Evolutionary conservation across 768 basidiomycete genomes (phyloP).

Genomic region (Kwoniella botswanensis): DNA sequence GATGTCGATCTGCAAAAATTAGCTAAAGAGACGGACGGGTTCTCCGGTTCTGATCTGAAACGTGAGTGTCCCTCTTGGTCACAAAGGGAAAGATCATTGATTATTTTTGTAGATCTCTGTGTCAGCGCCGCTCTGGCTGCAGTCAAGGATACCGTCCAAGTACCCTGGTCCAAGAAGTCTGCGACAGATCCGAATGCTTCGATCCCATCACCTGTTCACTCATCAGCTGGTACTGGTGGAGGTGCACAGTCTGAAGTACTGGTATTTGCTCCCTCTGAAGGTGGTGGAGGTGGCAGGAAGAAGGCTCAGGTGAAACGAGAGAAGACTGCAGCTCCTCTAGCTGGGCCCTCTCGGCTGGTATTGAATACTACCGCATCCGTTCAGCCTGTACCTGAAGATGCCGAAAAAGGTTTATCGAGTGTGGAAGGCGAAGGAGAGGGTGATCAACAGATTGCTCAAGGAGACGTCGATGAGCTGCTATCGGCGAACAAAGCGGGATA

Average conservation of each 20-base stretch:
- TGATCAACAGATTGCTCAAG: conserved; percentile 17
- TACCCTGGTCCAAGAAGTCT: conserved; percentile 70
- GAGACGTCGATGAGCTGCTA: conserved; percentile 5
- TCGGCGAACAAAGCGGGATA: conserved; percentile 15
- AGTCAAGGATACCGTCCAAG: conserved; percentile 78
- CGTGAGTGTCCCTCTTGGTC: conserved; percentile 64
- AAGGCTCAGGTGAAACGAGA: conserved; percentile 21
- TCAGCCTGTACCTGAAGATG: background rate
- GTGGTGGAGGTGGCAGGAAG: conserved; percentile 20
- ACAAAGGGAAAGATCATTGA: background rate
- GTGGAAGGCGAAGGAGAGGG: conserved; percentile 18
- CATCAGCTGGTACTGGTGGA: conserved; percentile 14
- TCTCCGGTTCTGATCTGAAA: conserved; percentile 93
- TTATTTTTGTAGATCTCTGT: conserved; percentile 71
- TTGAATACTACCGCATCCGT: background rate
- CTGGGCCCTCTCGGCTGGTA: conserved; percentile 1
- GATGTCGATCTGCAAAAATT: conserved; percentile 50
- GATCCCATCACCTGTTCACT: background rate
- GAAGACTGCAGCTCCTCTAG: conserved; percentile 11
- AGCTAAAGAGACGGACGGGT: conserved; percentile 61
- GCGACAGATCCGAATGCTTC: conserved; percentile 19
- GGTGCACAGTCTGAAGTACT: conserved; percentile 14
- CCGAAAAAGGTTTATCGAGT: background rate
- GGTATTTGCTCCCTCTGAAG: conserved; percentile 15
- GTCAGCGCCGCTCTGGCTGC: conserved; percentile 90